Percentiles rank a stretch among this genome's conserved stretches.
Conservation (phyloP, 2,329 filamentous ascomycete species). For the Fusarium sacchari region DNA sequence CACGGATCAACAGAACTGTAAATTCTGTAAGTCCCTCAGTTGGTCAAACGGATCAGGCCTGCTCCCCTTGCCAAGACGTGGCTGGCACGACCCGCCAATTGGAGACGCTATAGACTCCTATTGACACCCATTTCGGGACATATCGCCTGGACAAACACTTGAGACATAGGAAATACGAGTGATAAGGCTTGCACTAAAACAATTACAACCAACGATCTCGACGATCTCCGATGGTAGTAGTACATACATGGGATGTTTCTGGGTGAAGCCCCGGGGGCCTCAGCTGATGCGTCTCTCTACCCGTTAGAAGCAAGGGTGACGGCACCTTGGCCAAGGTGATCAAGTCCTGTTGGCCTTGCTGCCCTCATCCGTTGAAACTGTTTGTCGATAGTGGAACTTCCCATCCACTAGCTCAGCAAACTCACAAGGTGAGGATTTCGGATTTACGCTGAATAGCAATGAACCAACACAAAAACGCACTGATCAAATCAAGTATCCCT, state of each 20-base stretch:
- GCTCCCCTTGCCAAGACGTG: neutral
- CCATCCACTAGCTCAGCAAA: neutral
- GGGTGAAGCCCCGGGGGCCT: too few species aligned
- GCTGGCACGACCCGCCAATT: neutral
- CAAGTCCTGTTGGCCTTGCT: neutral
- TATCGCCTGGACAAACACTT: neutral
- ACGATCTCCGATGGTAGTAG: neutral
- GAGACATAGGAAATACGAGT: too few species aligned
- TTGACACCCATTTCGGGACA: neutral
- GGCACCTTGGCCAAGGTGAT: rapidly evolving
- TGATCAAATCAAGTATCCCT: neutral
- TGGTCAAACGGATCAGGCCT: too few species aligned
- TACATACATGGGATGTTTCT: neutral
- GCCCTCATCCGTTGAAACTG: rapidly evolving
- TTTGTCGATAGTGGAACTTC: neutral
- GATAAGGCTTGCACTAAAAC: neutral
- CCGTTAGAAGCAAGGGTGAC: rapidly evolving
- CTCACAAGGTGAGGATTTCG: neutral
- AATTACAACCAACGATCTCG: rapidly evolving
- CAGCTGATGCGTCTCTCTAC: neutral
- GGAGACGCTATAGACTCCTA: neutral
- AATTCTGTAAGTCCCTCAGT: rapidly evolving
- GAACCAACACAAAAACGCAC: neutral
- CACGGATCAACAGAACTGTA: rapidly evolving
- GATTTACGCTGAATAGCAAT: neutral